phyloP scores from a whole-genome alignment of 305 asterid genomes.

The Fraxinus baroniana region DNA sequence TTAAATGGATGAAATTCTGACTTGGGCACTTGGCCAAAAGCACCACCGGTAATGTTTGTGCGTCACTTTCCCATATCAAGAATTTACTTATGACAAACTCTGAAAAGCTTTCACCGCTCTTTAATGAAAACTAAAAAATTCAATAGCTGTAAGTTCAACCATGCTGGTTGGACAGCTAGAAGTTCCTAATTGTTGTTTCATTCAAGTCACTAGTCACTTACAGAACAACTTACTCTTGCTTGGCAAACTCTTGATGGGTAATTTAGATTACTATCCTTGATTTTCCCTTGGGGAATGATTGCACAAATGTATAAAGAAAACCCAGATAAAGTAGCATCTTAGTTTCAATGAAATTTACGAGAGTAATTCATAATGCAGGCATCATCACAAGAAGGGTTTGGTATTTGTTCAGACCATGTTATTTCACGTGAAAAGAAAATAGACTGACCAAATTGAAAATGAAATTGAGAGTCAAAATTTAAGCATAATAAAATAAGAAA shows the following conservation, averaged over 20 bases:
- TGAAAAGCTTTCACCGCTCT: neutral
- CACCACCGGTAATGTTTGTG: neutral
- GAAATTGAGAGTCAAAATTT: neutral
- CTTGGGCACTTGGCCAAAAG: neutral
- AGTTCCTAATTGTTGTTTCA: neutral
- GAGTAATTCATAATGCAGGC: neutral
- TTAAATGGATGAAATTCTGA: neutral
- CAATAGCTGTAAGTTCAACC: neutral
- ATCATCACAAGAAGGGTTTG: neutral
- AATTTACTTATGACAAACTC: neutral
- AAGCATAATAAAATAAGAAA: conserved; percentile 1
- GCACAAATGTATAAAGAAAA: neutral
- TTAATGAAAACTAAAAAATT: neutral
- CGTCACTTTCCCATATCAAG: neutral
- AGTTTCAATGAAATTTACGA: neutral
- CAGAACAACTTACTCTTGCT: neutral
- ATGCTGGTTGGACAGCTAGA: neutral
- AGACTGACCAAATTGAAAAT: neutral
- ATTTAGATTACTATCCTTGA: neutral
- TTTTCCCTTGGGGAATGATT: neutral
- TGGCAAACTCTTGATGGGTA: neutral
- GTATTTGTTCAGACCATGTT: neutral
- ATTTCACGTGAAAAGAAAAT: neutral
- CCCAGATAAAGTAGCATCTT: neutral
- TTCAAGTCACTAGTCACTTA: neutral